phyloP scores from a whole-genome alignment of 1,284 basidiomycete species.

The Ceratobasidium sp. region DNA sequence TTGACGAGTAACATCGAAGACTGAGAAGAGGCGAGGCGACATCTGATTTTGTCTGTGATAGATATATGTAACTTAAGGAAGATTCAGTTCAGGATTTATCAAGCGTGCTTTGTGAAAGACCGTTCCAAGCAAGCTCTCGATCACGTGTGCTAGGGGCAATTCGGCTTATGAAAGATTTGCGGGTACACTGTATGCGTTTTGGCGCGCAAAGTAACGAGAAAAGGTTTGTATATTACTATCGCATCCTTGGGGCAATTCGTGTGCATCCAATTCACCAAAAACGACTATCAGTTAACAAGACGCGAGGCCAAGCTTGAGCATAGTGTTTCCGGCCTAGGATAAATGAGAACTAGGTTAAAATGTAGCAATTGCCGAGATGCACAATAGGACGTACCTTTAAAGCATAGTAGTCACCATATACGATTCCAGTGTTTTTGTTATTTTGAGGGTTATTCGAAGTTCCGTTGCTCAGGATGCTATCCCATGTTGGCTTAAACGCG shows the following conservation, averaged over 20 bases:
- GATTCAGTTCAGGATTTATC: too few relatives aligned
- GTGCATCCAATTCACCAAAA: background rate
- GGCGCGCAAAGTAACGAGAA: too few relatives aligned
- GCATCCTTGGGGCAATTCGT: too few relatives aligned
- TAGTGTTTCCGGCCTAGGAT: slow-evolving; percentile 31
- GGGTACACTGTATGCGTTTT: too few relatives aligned
- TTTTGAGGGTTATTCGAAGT: slow-evolving; percentile 64
- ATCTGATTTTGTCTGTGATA: too few relatives aligned
- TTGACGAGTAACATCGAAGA: slow-evolving; percentile 83
- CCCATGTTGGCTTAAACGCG: slow-evolving; percentile 62
- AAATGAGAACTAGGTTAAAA: background rate
- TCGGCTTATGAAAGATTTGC: too few relatives aligned
- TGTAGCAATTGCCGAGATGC: background rate
- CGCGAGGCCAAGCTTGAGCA: slow-evolving; percentile 34
- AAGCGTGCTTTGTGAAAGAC: too few relatives aligned
- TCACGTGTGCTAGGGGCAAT: too few relatives aligned
- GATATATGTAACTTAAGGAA: too few relatives aligned
- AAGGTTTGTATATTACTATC: background rate
- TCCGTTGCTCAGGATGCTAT: slow-evolving; percentile 69
- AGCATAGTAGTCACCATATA: slow-evolving; percentile 57
- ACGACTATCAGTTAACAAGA: background rate
- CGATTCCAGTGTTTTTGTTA: slow-evolving; percentile 68
- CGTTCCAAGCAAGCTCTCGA: too few relatives aligned
- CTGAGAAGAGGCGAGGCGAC: slow-evolving; percentile 65
- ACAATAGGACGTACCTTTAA: slow-evolving; percentile 5